These are phyloP conservation scores for Leccinum imitatum DNA, from an alignment of 768 basidiomycete species.

Conservation along the genomic window DNA sequence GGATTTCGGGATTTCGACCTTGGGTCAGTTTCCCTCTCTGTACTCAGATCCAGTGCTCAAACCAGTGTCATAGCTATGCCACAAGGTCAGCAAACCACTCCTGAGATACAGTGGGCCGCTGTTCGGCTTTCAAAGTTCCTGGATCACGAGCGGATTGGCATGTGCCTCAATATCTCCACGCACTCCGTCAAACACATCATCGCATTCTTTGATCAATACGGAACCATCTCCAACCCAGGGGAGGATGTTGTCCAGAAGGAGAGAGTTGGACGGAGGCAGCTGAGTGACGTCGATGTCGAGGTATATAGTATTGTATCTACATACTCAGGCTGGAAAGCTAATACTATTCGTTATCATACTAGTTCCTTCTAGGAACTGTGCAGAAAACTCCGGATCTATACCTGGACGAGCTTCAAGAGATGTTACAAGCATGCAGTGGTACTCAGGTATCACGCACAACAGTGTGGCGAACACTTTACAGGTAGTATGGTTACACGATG, in stretches of 20 bases:
- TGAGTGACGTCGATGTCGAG: neutral
- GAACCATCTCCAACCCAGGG: slow-evolving; percentile 2
- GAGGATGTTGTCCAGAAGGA: neutral
- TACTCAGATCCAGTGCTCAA: neutral
- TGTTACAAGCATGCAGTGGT: neutral
- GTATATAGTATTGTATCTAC: too few species aligned
- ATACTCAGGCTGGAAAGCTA: too few species aligned
- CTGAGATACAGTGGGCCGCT: neutral
- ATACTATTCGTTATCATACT: too few species aligned
- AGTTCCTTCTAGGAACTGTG: too few species aligned
- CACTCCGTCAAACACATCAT: neutral
- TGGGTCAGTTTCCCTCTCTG: neutral
- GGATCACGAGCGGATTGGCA: neutral
- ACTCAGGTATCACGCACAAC: neutral
- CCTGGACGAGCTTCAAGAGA: neutral
- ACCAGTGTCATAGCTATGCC: neutral
- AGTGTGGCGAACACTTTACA: too few species aligned
- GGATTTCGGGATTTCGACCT: neutral
- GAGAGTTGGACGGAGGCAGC: neutral
- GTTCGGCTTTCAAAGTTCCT: neutral
- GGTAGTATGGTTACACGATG: too few species aligned
- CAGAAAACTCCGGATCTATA: neutral
- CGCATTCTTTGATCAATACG: neutral
- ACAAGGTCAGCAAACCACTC: neutral
- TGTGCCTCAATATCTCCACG: neutral